A percentile compares a stretch with the other conserved stretches of the same genome.
Evolutionary conservation across 1,284 basidiomycete species (phyloP).

Genomic region (Tilletia setariae): DNA sequence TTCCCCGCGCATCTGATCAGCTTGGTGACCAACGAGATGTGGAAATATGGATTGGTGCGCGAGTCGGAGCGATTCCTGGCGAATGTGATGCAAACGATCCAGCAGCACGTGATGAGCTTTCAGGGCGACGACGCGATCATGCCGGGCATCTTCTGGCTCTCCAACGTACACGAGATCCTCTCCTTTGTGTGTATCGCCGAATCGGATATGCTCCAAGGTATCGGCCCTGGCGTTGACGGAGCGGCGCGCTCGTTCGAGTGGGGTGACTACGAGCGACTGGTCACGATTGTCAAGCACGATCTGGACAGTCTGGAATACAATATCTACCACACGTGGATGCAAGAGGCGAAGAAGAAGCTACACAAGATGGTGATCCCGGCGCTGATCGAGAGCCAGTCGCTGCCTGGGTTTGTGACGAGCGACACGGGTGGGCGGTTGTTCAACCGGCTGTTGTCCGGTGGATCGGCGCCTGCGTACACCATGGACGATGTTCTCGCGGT

Average conservation of each 20-base stretch:
- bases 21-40: constrained; percentile 98
- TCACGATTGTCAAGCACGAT: constrained; percentile 97
- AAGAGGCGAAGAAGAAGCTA: constrained; percentile 93
- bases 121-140: constrained; percentile 89
- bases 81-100: constrained; percentile 97
- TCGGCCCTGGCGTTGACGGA: constrained; percentile 86
- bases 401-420: constrained; percentile 95
- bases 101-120: constrained; percentile 92
- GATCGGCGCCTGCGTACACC: constrained; percentile 80
- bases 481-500: constrained; percentile 99
- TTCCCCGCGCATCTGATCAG: constrained; percentile 99
- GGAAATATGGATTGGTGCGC: constrained; percentile 95
- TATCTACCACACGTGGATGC: constrained; percentile 99
- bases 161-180: constrained; percentile 99
- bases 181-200: constrained; percentile 99
- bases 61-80: constrained; percentile 98
- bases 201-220: constrained; percentile 95
- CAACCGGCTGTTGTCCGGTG: constrained; percentile 76
- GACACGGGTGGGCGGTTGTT: constrained; percentile 90
- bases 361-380: constrained; percentile 99
- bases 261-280: constrained; percentile 92
- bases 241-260: constrained; percentile 89
- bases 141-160: constrained; percentile 97
- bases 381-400: constrained; percentile 91
- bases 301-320: constrained; percentile 98